Base-by-base conservation (phyloP, 1,284 basidiomycete genomes). In the Golubevia sp. region DNA sequence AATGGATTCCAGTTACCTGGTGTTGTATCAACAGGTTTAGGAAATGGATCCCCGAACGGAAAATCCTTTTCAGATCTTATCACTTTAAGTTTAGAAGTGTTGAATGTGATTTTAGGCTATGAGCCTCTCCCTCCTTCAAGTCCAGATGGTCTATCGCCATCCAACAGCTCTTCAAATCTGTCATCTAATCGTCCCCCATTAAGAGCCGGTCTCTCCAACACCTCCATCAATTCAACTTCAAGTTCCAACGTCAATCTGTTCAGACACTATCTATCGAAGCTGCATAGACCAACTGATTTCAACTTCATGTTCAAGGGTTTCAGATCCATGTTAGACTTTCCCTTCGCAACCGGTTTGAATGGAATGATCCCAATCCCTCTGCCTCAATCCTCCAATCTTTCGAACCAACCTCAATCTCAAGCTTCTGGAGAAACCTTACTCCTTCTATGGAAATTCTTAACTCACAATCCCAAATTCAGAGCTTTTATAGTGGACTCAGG, bases 241-340 rank as follows among this genome's bases (percentile, higher is more conserved):
- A 25, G 13, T 25, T 23, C 56, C 7, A 53, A 8, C 18, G 18
- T 18, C 38, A 44, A 44, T 44, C 38, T 44, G 11, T 81, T 82
- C 59, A 62, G 67, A 11, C 76, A 75, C 64, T 82, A 81, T 52
- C 55, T 77, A 20, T 71, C 67, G 58, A 81, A 80, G 63, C 68
- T 82, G 5, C 77, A 82, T 54, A 74, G 78, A 7, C 61, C 60
- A 1, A 67, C 64, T 44, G 80, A 82, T 63, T 79, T 82, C 58
- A 13, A 8, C 38, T 44, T 44, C 38, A 18, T 44, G 11, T 44
- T 44, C 38, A 18, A 44, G 11, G 11, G 11, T 44, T 44, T 34
- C 5, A 34, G 4, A 5, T 34, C 30, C 4, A 34, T 34, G 5
- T 34, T 34, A 11, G 11, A 34, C 11, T 11, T 5, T 3, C 30